Evolutionary conservation across 768 basidiomycete genomes (phyloP).

Genomic region (Leccinum subtestaceum): DNA sequence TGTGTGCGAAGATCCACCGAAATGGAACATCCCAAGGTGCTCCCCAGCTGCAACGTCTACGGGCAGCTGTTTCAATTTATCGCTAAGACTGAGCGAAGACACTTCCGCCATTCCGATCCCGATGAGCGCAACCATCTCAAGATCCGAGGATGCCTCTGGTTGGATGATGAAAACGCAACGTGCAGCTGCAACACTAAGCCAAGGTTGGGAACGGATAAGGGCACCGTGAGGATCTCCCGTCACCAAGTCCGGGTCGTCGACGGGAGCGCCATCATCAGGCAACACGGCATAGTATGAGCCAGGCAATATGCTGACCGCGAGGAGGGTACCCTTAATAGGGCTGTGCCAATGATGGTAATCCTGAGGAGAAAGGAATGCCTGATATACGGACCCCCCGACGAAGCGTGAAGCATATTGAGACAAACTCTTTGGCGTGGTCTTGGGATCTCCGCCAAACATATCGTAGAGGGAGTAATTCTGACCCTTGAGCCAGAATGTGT

Average conservation of each 20-base stretch:
- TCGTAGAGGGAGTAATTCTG: slow-evolving; percentile 56
- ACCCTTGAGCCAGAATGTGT: slow-evolving; percentile 59
- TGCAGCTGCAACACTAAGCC: slow-evolving; percentile 44
- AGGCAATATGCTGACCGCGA: slow-evolving; percentile 30
- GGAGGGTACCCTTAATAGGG: slow-evolving; percentile 37
- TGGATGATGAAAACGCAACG: slow-evolving; percentile 55
- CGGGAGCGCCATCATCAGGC: slow-evolving; percentile 10
- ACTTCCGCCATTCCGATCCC: slow-evolving; percentile 64
- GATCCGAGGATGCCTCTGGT: slow-evolving; percentile 40
- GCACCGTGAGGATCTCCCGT: slow-evolving; percentile 17
- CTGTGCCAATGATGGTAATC: slow-evolving; percentile 63
- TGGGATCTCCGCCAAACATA: slow-evolving; percentile 38
- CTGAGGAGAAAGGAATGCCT: slow-evolving; percentile 51
- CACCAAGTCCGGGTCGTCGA: background rate
- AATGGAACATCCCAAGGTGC: slow-evolving; percentile 59
- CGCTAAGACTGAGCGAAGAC: slow-evolving; percentile 49
- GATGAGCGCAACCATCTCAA: slow-evolving; percentile 55
- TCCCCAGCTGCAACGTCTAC: slow-evolving; percentile 46
- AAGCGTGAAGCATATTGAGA: slow-evolving; percentile 33
- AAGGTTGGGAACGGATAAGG: slow-evolving; percentile 36
- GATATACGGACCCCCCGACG: slow-evolving; percentile 49
- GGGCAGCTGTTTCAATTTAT: background rate
- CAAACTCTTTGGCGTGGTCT: background rate
- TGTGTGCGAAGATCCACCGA: slow-evolving; percentile 53
- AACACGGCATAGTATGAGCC: slow-evolving; percentile 19